Evolutionary conservation across 2,329 filamentous ascomycete species (phyloP), one percentile per base, ranked within the genome.

Genomic region (Neofusicoccum sp.): DNA sequence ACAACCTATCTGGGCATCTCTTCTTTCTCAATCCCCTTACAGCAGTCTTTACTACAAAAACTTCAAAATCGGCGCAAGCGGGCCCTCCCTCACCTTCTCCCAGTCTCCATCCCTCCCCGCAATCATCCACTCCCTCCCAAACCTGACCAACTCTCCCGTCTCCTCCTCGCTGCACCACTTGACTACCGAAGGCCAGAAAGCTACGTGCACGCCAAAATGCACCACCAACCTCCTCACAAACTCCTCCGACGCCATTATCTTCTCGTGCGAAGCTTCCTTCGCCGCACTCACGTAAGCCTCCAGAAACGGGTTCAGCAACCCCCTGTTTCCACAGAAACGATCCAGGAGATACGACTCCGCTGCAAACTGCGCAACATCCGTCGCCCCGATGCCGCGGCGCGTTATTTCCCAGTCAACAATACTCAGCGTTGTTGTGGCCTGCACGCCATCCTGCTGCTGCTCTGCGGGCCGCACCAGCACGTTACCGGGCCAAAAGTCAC

Each of bases 401-500:
- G 67, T 67, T 56, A 74, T 72, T 54, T 77, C 74, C 74, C 74
- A 78, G 45, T 78, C 74, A 7, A 74, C 71, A 8, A 78, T 52
- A 1, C 71, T 77, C 4, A 77, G 50, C 3, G 33, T 39, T 31
- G 5, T 31, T 31, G 5, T 31, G 11, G 31, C 5, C 28, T 14
- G 14, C 8, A 6, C 44, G 29, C 8, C n/a, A 31, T 12, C 44
- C 31, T 37, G 28, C 29, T 31, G 3, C 22, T 22, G 22, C 22
- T 22, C 22, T 22, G 22, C 22, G 22, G 22, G 22, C 22, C 22
- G 22, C 5, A 77, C 67, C 6, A 77, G 65, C 1, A 78, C 67
- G 34, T 78, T 78, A 0, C 74, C 75, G 1, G 76, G 73, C 76
- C 76, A 77, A 61, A 77, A 77, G 54, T 78, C 75, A 28, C 76